These are phyloP conservation scores for Kluyveromyces sp. DNA, from an alignment of 1,139 yeast genomes.

Conservation along the genomic window DNA sequence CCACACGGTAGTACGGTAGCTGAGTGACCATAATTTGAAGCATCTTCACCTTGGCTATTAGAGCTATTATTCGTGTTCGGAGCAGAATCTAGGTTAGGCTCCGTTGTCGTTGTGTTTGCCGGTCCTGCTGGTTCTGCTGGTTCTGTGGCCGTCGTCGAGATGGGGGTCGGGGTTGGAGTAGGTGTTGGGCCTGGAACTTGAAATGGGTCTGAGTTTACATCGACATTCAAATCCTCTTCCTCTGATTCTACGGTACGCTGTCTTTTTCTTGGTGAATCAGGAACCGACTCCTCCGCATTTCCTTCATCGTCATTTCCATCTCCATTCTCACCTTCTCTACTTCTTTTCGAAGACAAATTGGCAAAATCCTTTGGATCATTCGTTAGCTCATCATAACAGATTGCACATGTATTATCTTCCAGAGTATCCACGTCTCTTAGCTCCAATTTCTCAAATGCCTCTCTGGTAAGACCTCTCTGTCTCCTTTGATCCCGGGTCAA, in stretches of 20 bases:
- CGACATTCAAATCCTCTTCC: neutral
- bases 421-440: slow-evolving; percentile 30
- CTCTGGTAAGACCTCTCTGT: slow-evolving; percentile 44
- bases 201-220: too few relatives aligned
- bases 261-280: neutral
- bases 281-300: neutral
- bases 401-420: slow-evolving; percentile 45
- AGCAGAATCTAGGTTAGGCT: too few relatives aligned
- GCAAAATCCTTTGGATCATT: slow-evolving; percentile 13
- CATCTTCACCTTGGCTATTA: slow-evolving; percentile 8
- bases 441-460: slow-evolving; percentile 45
- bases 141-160: neutral
- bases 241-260: neutral
- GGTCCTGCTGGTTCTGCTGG: neutral
- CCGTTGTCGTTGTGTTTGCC: neutral
- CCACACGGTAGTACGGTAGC: slow-evolving; percentile 75
- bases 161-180: too few relatives aligned
- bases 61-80: too few relatives aligned
- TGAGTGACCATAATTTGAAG: slow-evolving; percentile 42
- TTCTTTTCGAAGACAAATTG: slow-evolving; percentile 12
- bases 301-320: slow-evolving; percentile 1
- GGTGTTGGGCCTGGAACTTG: too few relatives aligned
- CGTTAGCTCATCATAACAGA: slow-evolving; percentile 55
- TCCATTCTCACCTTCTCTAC: slow-evolving; percentile 15
- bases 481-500: slow-evolving; percentile 49